Conservation (phyloP, 1,284 basidiomycete genomes). For the Grifola frondosa region DNA sequence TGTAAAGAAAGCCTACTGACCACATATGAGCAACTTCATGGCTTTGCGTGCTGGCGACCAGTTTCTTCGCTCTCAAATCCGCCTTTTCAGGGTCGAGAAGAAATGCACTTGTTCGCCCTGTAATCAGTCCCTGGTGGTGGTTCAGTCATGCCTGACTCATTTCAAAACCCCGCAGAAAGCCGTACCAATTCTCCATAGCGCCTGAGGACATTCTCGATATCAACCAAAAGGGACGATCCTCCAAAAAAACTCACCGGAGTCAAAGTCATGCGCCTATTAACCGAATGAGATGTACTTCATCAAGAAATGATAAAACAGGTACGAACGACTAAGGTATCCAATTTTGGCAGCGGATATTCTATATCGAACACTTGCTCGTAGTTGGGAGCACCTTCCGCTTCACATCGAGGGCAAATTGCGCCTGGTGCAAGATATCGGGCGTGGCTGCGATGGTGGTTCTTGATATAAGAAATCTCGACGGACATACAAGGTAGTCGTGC, state of each 20-base stretch:
- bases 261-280: constrained; percentile 76
- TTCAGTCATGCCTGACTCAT: neutral
- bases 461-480: neutral
- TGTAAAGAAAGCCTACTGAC: constrained; percentile 40
- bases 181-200: constrained; percentile 91
- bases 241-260: constrained; percentile 70
- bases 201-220: too few species aligned
- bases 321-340: constrained; percentile 87
- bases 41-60: constrained; percentile 76
- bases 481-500: constrained; percentile 15
- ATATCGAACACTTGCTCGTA: constrained; percentile 93
- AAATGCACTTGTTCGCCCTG: constrained; percentile 83
- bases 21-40: constrained; percentile 88
- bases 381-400: constrained; percentile 86
- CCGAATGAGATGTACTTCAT: neutral
- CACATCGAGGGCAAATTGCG: constrained; percentile 85
- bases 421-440: constrained; percentile 82
- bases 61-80: constrained; percentile 78
- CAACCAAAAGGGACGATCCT: too few species aligned
- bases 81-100: constrained; percentile 80
- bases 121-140: constrained; percentile 75
- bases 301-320: constrained; percentile 23
- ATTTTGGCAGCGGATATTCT: constrained; percentile 90
- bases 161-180: neutral
- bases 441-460: constrained; percentile 56